Base-by-base conservation (phyloP, 768 basidiomycete genomes). In the Daedaleopsis nitida region DNA sequence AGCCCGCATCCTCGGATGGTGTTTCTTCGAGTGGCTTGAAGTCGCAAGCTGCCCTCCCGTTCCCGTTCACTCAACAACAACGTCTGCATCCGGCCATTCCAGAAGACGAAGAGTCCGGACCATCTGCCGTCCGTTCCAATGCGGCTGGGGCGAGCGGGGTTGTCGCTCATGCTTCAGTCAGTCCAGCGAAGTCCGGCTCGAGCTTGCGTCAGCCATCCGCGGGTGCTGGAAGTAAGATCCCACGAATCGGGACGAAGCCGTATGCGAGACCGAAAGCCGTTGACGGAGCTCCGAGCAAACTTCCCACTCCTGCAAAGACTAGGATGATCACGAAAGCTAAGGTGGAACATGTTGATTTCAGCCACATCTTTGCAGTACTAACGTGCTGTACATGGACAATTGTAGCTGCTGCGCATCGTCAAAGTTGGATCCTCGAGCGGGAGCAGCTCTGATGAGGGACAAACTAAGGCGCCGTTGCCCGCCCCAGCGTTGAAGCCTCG, bases 221-320 rank as follows among this genome's bases (percentile, higher is more conserved):
- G 14, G 60, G 66, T n/a, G 59, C 62, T 16, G 67, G 66, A 14
- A 76, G 75, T 56, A 71, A 66, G 58, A 76, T 76, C n/a, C 75
- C 75, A 5, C 57, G 75, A 13, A 72, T 74, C 27, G 74, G 74
- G 21, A 61, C 64, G 17, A 76, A 76, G 59, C 73, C 74, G 1
- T 75, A 76, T 50, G 65, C 70, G 4, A 62, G 69, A 35, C 70
- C 75, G 5, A 65, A 60, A 34, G 39, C 54, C 11, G 50, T 52
- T 19, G 57, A 57, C 6, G 19, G 44, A 14, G 39, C 39, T 7
- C 13, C 45, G 9, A 58, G 57, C 53, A 65, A 57, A 32, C 37
- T 58, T 16, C 58, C 66, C 32, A 57, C 62, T 4, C 59, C 59
- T 7, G 24, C 38, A 7, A 52, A 48, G 38, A 34, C 53, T 9